Conservation (phyloP, 495 filamentous ascomycete species). For the Friedmanniomyces endolithicus region DNA sequence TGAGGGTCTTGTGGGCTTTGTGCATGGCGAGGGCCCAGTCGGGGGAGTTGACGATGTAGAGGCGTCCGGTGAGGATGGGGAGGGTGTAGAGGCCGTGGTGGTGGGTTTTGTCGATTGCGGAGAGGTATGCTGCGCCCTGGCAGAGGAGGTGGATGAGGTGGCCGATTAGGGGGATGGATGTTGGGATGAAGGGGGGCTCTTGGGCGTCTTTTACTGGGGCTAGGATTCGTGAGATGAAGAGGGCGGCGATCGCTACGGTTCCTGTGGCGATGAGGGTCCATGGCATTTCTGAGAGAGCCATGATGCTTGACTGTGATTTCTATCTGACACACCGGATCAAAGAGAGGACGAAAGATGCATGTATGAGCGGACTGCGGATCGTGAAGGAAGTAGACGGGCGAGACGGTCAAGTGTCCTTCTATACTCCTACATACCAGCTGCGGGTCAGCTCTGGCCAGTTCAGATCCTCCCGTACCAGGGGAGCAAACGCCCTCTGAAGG, state of each 20-base stretch:
- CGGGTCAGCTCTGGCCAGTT: too few relatives aligned
- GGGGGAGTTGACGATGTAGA: constrained; percentile 37
- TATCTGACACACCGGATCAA: neutral
- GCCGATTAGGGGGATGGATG: constrained; percentile 35
- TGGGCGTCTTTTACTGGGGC: constrained; percentile 26
- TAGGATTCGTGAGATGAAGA: neutral
- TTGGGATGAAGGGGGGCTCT: constrained; percentile 35
- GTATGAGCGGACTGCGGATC: neutral
- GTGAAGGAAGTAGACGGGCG: neutral
- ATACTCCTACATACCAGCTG: too few relatives aligned
- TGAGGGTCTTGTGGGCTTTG: constrained; percentile 31
- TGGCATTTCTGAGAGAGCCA: neutral
- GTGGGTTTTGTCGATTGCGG: constrained; percentile 5
- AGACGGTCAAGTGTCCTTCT: too few relatives aligned
- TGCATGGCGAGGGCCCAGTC: constrained; percentile 33
- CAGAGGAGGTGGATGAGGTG: constrained; percentile 34
- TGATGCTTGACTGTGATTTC: neutral
- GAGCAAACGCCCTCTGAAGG: too few relatives aligned
- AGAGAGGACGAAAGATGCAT: neutral
- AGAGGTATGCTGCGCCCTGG: constrained; percentile 32
- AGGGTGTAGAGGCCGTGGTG: constrained; percentile 34
- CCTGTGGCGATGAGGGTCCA: neutral
- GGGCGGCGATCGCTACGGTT: neutral
- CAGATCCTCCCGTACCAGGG: too few relatives aligned
- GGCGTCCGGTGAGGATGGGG: constrained; percentile 32